Conservation (phyloP, 805 yeast species). For the Teunomyces barrocoloradensis region DNA sequence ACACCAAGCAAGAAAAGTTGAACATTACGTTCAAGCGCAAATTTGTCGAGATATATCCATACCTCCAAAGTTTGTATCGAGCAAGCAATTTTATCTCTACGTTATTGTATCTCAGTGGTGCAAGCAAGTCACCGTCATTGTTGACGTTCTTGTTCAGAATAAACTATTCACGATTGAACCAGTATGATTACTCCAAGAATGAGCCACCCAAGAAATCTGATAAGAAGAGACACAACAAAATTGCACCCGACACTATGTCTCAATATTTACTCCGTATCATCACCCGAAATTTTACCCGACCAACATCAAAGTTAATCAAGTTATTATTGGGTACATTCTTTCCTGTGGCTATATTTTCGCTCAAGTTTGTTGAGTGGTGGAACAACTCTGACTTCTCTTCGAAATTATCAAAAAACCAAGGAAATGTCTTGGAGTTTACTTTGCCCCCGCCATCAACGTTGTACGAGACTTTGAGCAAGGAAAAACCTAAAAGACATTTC, state of each 20-base stretch:
- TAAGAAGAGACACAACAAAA: conserved; percentile 20
- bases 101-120: conserved; percentile 65
- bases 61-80: conserved; percentile 45
- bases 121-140: conserved; percentile 58
- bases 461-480: conserved; percentile 13
- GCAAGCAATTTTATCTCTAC: conserved; percentile 55
- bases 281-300: conserved; percentile 19
- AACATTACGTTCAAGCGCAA: conserved; percentile 31
- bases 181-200: conserved; percentile 45
- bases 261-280: conserved; percentile 32
- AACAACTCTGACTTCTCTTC: conserved; percentile 68
- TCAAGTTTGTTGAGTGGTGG: conserved; percentile 95
- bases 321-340: conserved; percentile 51
- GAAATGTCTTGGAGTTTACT: conserved; percentile 44
- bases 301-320: conserved; percentile 31
- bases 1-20: conserved; percentile 21
- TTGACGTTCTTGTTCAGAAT: conserved; percentile 60
- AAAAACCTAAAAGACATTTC: conserved; percentile 19
- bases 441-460: conserved; percentile 48
- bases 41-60: conserved; percentile 64
- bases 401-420: conserved; percentile 49
- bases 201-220: conserved; percentile 17
- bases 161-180: conserved; percentile 61
- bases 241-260: conserved; percentile 40
- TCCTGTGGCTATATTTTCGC: conserved; percentile 76